Base-by-base conservation (phyloP, 352 stramenopile genomes). In the Globisporangium irregulare region DNA sequence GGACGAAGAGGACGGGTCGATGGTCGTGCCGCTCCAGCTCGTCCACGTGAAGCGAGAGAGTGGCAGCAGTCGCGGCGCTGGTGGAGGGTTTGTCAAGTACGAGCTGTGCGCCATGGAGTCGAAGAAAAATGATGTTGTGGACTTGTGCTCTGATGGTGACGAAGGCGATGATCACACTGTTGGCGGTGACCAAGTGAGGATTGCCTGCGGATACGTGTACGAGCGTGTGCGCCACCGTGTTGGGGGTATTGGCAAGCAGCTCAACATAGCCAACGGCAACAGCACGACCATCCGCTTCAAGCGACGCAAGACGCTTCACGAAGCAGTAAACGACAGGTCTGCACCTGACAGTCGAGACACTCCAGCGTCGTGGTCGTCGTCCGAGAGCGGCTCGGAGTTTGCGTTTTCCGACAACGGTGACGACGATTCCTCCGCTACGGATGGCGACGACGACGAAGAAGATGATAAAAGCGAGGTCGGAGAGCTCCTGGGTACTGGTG, bases 221-320 rank as follows among this genome's bases (percentile, higher is more conserved):
- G 24, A 41, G 43, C 60, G 50, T 1, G 58, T 4, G 14, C n/a
- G 8, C 27, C 57, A 18, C 9, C 51, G 51, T 58, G 43, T 51
- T 22, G 51, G 54, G 20, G 14, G 20, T 36, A 10, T 18, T 18
- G 27, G 27, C 15, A 59, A 59, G 27, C 15, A 59, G 27, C 27
- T 59, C 59, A 64, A 9, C 18, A 22, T 48, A 0, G 27, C 27
- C 22, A 27, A 57, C 5, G 10, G 9, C 6, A 51, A 29, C 14
- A 56, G 20, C 43, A 59, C 27, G 27, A 55, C 27, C 15, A 6
- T 55, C 10, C 48, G 48, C 60, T 66, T 66, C 46, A 66, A 66
- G 60, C 60, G n/a, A 20, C 25, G 29, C 10, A 66, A 66, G n/a
- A n/a, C 51, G 7, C 27, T 14, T 14, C 29, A 59, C 12, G 60